Evolutionary conservation across 2,329 filamentous ascomycete genomes (phyloP), one percentile per base, ranked within the genome.

Genomic region (Bretziella fagacearum): DNA sequence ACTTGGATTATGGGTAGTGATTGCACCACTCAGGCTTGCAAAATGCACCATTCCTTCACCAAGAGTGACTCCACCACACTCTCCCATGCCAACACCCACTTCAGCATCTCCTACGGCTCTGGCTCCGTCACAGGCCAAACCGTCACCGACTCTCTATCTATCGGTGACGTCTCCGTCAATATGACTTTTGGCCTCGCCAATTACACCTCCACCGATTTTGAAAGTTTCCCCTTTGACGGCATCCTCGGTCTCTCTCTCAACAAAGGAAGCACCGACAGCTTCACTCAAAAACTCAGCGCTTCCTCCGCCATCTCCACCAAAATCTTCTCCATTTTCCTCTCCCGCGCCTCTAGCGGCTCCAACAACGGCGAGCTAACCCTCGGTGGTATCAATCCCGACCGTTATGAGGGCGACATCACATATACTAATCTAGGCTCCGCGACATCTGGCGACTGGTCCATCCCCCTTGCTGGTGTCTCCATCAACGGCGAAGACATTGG

Each of bases 191-290:
- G 86, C 3, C 62, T 87, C 50, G 84, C 81, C 18, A 73, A 71
- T 27, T 70, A 70, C 20, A 82, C 82, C 2, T 85, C 83, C 1
- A 62, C 74, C 44, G 78, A 91, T 53, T 93, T 94, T 59, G 63
- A 66, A 23, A 71, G 73, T 45, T 93, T 89, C 55, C 81, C 84
- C 1, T 86, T 93, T 61, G 86, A 94, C 59, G 86, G 86, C 20
- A 93, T 94, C 42, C 65, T 94, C 2, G 86, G 85, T 3, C 64
- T 93, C 20, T 81, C 82, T 13, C 77, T 79, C 55, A 71, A 70
- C 51, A 64, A 68, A 8, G 71, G 71, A 2, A 66, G 65, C 29
- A 70, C 71, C 4, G 73, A 81, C 17, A 83, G 77, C 37, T 78
- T 91, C 54, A 67, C 91, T 58, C 67, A 79, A 32, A 64, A 70